These are phyloP conservation scores for Dictyostelium brefeldianum DNA, from an alignment of 78 protist genomes.

Conservation along the genomic window DNA sequence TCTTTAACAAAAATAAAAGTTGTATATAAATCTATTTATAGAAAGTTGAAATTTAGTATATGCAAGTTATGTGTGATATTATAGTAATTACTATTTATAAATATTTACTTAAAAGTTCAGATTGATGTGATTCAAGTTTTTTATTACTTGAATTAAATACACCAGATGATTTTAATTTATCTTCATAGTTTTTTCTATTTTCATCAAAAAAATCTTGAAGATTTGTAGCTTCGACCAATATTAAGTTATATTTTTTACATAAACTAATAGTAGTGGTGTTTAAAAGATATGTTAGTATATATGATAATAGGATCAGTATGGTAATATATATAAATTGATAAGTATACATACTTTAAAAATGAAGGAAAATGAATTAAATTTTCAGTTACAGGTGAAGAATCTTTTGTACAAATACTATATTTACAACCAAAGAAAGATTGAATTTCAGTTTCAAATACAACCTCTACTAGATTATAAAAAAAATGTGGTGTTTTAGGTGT, in stretches of 20 bases:
- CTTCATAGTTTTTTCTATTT: conserved; percentile 65
- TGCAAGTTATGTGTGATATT: no score
- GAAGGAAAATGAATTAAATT: conserved; percentile 76
- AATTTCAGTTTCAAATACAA: conserved; percentile 45
- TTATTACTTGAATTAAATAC: background rate
- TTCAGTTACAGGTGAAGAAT: conserved; percentile 28
- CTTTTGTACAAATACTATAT: conserved; percentile 30
- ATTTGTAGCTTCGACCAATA: conserved; percentile 66
- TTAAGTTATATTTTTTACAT: conserved; percentile 59
- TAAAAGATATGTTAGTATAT: background rate
- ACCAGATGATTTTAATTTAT: conserved; percentile 46
- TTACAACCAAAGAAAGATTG: conserved; percentile 55
- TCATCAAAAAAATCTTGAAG: conserved; percentile 69
- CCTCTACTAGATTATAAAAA: no score
- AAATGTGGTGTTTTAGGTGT: no score
- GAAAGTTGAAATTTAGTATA: no score
- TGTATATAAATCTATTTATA: conserved; percentile 20
- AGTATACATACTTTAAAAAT: conserved; percentile 51
- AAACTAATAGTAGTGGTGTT: background rate
- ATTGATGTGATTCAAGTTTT: conserved; percentile 64
- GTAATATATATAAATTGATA: background rate
- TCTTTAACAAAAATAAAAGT: conserved; percentile 54
- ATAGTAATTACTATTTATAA: no score
- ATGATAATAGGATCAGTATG: background rate
- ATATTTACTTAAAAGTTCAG: conserved; percentile 43